phyloP scores from a whole-genome alignment of 169 alveolate genomes.

The Babesia bigemina region DNA sequence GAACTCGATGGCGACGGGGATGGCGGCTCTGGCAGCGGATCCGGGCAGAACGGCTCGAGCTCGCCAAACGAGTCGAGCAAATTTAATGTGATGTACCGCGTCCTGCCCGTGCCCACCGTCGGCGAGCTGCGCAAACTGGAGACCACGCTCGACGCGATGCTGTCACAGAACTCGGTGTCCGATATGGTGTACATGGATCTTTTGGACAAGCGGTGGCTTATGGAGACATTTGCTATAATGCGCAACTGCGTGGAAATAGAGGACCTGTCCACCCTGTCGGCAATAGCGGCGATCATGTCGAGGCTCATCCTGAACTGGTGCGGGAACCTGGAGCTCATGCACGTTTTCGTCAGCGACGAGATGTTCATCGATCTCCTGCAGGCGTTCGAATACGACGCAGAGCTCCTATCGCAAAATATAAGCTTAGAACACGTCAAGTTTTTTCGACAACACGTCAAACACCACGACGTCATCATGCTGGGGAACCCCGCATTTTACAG shows the following conservation, averaged over 20 bases:
- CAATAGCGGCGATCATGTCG: slow-evolving; percentile 52
- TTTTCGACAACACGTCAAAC: slow-evolving; percentile 45
- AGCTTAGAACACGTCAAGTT: slow-evolving; percentile 65
- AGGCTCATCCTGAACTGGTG: slow-evolving; percentile 67
- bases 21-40: background rate
- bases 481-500: slow-evolving; percentile 48
- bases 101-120: slow-evolving; percentile 52
- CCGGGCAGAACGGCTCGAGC: background rate
- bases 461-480: slow-evolving; percentile 52
- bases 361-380: slow-evolving; percentile 59
- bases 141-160: slow-evolving; percentile 46
- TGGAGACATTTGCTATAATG: slow-evolving; percentile 46
- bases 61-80: slow-evolving; percentile 5
- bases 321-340: slow-evolving; percentile 69
- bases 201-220: slow-evolving; percentile 59
- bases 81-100: slow-evolving; percentile 23
- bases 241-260: slow-evolving; percentile 40
- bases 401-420: slow-evolving; percentile 51
- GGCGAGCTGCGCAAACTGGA: slow-evolving; percentile 48
- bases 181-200: slow-evolving; percentile 64
- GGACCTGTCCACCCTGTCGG: slow-evolving; percentile 42
- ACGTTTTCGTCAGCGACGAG: slow-evolving; percentile 65
- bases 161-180: slow-evolving; percentile 31
- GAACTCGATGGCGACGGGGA: slow-evolving; percentile 26
- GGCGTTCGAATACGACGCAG: slow-evolving; percentile 68